Base-by-base conservation (phyloP, 805 yeast genomes). In the Yarrowia divulgata region DNA sequence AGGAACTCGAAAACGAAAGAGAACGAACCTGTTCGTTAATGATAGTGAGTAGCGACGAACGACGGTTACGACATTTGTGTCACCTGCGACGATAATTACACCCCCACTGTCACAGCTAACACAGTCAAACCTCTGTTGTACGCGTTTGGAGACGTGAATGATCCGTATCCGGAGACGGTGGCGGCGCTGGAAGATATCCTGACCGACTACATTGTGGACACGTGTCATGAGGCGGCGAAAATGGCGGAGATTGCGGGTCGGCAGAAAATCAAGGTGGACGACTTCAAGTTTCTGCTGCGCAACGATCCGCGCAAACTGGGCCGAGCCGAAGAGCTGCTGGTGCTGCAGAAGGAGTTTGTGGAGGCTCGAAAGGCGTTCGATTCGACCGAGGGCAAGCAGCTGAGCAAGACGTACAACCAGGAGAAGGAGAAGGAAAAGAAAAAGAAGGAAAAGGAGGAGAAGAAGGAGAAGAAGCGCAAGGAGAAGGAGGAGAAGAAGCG, bases 121-220 rank as follows among this genome's bases (percentile, higher is more conserved):
- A 1, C 54, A 74, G 75, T 88, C 40, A 84, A 85, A 72, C 83
- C 90, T 0, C 76, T 90, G 62, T 77, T 90, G 69, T 90, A 86
- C 72, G 93, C 93, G 0, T 89, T 84, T 76, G 94, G 94, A 1
- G 94, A 90, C 74, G 88, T 85, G 1, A 78, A 85, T n/a, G 82
- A 86, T 55, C 94, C 94, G 0, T 80, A 86, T 54, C 83, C 85
- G 13, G 91, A 88, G 69, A 87, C 91, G 0, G 86, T 88, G 1
- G 86, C 87, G 42, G 85, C 86, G 3, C 75, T 90, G 40, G 94
- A 90, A 73, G 94, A 90, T 71, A 81, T 89, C 7, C 82, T 90
- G 10, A 85, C 88, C 12, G 85, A 85, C 49, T 90, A 89, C 75
- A 77, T 90, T 49, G 83, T 85, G 3, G 89, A 87, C 73, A 81